Percentiles rank a stretch among this genome's conserved stretches.
Conservation (phyloP, 2,329 filamentous ascomycete species). For the Pyrenochaeta sp. region DNA sequence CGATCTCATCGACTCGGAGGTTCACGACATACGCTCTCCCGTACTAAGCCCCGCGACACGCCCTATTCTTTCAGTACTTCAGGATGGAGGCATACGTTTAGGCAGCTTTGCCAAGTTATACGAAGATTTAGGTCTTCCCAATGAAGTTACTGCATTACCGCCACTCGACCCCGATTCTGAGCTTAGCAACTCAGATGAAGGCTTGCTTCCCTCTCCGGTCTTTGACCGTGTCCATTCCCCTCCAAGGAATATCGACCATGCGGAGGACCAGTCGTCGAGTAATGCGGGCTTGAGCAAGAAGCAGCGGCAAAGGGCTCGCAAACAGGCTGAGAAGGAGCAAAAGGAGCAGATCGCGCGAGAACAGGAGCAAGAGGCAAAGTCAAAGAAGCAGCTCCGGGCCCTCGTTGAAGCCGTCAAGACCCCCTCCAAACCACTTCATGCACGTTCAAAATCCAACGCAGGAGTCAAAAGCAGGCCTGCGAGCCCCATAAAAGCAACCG, state of each 20-base stretch:
- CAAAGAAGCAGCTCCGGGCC: slow-evolving; percentile 2
- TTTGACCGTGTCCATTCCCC: slow-evolving; percentile 3
- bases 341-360: slow-evolving; percentile 15
- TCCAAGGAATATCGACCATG: neutral
- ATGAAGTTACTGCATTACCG: slow-evolving; percentile 24
- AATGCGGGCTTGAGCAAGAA: slow-evolving; percentile 29
- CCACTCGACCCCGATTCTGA: slow-evolving; percentile 36
- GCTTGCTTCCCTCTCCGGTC: slow-evolving; percentile 32
- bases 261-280: slow-evolving; percentile 3
- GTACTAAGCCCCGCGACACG: slow-evolving; percentile 17
- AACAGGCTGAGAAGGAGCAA: slow-evolving; percentile 31
- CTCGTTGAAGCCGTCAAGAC: neutral
- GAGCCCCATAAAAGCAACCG: slow-evolving; percentile 7
- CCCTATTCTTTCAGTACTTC: slow-evolving; percentile 5
- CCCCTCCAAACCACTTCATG: slow-evolving; percentile 9
- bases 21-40: slow-evolving; percentile 30
- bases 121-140: slow-evolving; percentile 51
- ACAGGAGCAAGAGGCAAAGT: slow-evolving; percentile 4
- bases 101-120: slow-evolving; percentile 60
- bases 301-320: slow-evolving; percentile 37
- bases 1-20: slow-evolving; percentile 49
- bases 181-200: slow-evolving; percentile 56
- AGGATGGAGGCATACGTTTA: slow-evolving; percentile 37
- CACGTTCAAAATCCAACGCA: slow-evolving; percentile 37
- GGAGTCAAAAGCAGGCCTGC: slow-evolving; percentile 37